phyloP scores from a whole-genome alignment of 2,329 filamentous ascomycete genomes.

The Ceratocystis albifundus region DNA sequence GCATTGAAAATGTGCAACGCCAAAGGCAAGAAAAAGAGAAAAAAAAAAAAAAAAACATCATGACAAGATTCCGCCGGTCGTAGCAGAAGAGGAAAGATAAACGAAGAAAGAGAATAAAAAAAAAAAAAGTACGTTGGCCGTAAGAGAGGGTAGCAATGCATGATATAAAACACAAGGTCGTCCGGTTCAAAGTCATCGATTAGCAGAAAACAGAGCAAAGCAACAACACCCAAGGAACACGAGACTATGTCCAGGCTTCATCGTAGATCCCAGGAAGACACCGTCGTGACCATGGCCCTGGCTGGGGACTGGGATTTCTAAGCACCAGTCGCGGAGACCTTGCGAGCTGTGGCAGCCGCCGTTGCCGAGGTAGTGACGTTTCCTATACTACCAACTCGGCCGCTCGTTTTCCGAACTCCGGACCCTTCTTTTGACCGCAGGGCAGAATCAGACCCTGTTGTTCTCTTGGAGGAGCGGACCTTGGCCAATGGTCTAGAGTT shows the following conservation, averaged over 20 bases:
- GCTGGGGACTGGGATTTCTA: conserved; percentile 27
- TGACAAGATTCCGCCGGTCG: conserved; percentile 2
- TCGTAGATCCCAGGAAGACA: conserved; percentile 25
- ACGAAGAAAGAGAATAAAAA: conserved; percentile 2
- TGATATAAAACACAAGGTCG: conserved; percentile 22
- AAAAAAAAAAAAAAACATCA: conserved; percentile 5
- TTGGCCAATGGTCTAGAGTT: conserved; percentile 32
- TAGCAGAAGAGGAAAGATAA: not conserved
- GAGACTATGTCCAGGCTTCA: conserved; percentile 5
- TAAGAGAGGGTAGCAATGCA: conserved; percentile 17
- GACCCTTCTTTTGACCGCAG: conserved; percentile 41
- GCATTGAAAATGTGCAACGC: not conserved
- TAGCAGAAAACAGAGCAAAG: conserved; percentile 10
- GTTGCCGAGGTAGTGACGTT: conserved; percentile 27
- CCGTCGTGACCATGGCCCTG: conserved; percentile 24
- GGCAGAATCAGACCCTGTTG: conserved; percentile 33
- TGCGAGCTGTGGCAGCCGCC: conserved; percentile 38
- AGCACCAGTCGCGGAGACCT: conserved; percentile 38
- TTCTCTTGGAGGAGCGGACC: conserved; percentile 21
- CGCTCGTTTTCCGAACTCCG: conserved; percentile 54
- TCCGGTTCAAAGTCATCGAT: conserved; percentile 14
- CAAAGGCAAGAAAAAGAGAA: not conserved
- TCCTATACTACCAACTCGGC: conserved; percentile 51
- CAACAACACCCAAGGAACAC: not conserved
- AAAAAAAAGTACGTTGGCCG: not conserved